phyloP scores from a whole-genome alignment of 1,284 basidiomycete species.

The Bondarzewia mesenterica region DNA sequence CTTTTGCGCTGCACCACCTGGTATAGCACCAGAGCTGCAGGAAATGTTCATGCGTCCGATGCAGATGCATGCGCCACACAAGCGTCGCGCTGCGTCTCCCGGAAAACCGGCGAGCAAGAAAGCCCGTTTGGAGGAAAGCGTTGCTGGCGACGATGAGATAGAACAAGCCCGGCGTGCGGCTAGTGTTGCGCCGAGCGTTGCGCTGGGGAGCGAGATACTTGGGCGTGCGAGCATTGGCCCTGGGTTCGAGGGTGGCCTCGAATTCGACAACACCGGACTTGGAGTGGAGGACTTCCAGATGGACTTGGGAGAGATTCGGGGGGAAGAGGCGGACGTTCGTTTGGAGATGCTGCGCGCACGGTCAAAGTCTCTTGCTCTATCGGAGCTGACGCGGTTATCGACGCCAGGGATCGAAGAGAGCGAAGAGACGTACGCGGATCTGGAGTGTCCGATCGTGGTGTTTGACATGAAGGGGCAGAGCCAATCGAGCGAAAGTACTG shows the following conservation, averaged over 20 bases:
- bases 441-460: conserved; percentile 69
- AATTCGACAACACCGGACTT: conserved; percentile 39
- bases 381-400: conserved; percentile 57
- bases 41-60: conserved; percentile 76
- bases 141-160: conserved; percentile 44
- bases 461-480: conserved; percentile 66
- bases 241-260: conserved; percentile 19
- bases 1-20: conserved; percentile 77
- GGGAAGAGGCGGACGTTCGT: conserved; percentile 21
- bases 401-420: conserved; percentile 56
- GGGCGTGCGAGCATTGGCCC: conserved; percentile 41
- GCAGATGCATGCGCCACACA: conserved; percentile 33
- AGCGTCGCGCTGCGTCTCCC: conserved; percentile 44
- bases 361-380: conserved; percentile 33
- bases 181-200: conserved; percentile 52
- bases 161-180: conserved; percentile 62
- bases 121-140: conserved; percentile 40
- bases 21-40: conserved; percentile 69
- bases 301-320: conserved; percentile 29
- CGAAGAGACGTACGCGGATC: conserved; percentile 58
- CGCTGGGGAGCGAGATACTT: conserved; percentile 42
- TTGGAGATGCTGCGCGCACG: conserved; percentile 26
- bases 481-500: conserved; percentile 36
- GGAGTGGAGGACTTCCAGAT: conserved; percentile 61
- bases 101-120: conserved; percentile 57